phyloP scores from a whole-genome alignment of 768 basidiomycete species.

The Fomitopsis serialis region DNA sequence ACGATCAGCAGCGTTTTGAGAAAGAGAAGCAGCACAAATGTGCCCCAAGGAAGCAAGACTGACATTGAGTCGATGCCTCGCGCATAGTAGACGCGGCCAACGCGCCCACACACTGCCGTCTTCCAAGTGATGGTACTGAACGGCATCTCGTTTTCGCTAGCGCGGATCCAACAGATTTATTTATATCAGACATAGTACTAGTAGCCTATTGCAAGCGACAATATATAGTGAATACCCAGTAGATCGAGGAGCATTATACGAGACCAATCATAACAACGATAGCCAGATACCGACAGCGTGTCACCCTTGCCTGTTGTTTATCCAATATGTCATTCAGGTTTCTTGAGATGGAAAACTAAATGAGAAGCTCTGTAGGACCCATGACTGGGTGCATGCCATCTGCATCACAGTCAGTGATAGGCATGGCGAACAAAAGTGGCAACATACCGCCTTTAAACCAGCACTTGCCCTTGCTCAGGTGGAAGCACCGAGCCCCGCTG shows the following conservation, averaged over 20 bases:
- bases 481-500: constrained; percentile 51
- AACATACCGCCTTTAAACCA: constrained; percentile 75
- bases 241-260: neutral
- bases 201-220: neutral
- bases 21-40: no score
- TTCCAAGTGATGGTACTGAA: neutral
- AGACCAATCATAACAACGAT: neutral
- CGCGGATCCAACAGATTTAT: neutral
- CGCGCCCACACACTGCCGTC: no score
- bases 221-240: neutral
- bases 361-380: neutral
- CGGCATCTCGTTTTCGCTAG: neutral
- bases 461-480: constrained; percentile 75
- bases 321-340: neutral
- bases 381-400: constrained; percentile 35
- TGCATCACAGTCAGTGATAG: constrained; percentile 8
- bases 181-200: neutral
- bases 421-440: neutral
- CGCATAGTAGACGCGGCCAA: no score
- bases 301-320: neutral
- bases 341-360: neutral
- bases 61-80: no score
- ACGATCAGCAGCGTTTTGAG: no score
- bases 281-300: neutral
- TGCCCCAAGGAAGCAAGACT: no score